Evolutionary conservation across 2,329 filamentous ascomycete species (phyloP), one percentile per base, ranked within the genome.

Genomic region (Nemania sp.): DNA sequence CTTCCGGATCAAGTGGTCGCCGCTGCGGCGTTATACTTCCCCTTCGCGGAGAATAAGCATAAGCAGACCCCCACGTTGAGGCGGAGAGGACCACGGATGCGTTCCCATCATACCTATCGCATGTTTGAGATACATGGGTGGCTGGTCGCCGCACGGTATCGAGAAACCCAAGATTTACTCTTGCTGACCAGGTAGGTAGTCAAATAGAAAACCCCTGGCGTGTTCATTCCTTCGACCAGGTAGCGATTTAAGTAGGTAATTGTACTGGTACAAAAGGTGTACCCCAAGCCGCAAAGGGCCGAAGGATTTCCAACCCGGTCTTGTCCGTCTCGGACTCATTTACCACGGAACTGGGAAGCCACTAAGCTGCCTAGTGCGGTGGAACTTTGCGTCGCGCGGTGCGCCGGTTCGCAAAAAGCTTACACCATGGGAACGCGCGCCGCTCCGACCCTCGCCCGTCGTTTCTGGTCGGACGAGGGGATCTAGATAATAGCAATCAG

Each of bases 291-390:
- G 37, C 34, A 49, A 41, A 48, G 34, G 40, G n/a, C 17, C 54
- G 45, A 49, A 56, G 54, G 54, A 56, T 56, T 34, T 45, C 39
- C 9, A 47, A 42, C 54, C 54, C 14, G 19, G 30, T 28, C 39
- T 43, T 7, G 14, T 15, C 12, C 20, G 43, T 44, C 42, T 51
- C 24, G 43, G n/a, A 28, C 37, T 36, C 42, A 39, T 47, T 44
- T 54, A 57, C 51, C 54, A 54, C 50, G 47, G 46, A 40, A 31
- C 46, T 54, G 54, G 54, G 54, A 47, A 50, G 45, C 33, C 50
- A 43, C 28, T 31, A 31, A 14, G n/a, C 11, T 31, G 28, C 28
- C 54, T 50, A 57, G 45, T 50, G 45, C 42, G n/a, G n/a, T n/a
- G n/a, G n/a, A n/a, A n/a, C n/a, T n/a, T n/a, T n/a, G n/a, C n/a